Conservation (phyloP, 768 basidiomycete species). For the Sporobolomyces roseus region DNA sequence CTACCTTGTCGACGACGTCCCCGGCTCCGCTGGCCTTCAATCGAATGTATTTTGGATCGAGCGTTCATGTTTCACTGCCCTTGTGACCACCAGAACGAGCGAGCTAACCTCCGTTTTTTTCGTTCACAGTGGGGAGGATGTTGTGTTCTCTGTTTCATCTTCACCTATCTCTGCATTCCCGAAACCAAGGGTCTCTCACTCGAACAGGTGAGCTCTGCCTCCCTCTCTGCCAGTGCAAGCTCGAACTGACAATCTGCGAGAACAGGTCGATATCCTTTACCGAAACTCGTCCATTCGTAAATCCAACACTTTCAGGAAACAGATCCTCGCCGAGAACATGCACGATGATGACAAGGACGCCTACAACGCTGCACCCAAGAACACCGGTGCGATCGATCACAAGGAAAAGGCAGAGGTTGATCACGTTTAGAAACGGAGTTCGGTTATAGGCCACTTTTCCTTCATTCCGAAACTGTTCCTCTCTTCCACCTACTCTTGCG, state of each 20-base stretch:
- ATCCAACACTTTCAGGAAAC: constrained; percentile 50
- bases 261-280: constrained; percentile 59
- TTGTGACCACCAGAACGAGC: too few species aligned
- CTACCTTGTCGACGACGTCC: constrained; percentile 51
- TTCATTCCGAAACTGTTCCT: too few species aligned
- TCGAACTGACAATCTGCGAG: constrained; percentile 43
- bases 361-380: constrained; percentile 16
- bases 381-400: constrained; percentile 16
- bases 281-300: constrained; percentile 61
- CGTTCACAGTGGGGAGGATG: constrained; percentile 59
- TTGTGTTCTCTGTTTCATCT: constrained; percentile 63
- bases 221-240: not conserved
- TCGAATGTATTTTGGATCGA: constrained; percentile 64
- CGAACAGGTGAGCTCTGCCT: constrained; percentile 59
- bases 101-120: too few species aligned
- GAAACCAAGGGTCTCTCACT: constrained; percentile 67
- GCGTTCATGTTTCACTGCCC: too few species aligned
- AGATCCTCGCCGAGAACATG: constrained; percentile 42
- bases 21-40: constrained; percentile 37
- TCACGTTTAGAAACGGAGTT: constrained; percentile 2
- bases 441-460: too few species aligned
- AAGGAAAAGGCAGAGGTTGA: constrained; percentile 30
- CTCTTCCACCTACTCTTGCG: too few species aligned
- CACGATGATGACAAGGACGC: constrained; percentile 25
- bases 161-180: constrained; percentile 56